phyloP scores from a whole-genome alignment of 2,329 filamentous ascomycete species.

The Aspergillus ibericus region DNA sequence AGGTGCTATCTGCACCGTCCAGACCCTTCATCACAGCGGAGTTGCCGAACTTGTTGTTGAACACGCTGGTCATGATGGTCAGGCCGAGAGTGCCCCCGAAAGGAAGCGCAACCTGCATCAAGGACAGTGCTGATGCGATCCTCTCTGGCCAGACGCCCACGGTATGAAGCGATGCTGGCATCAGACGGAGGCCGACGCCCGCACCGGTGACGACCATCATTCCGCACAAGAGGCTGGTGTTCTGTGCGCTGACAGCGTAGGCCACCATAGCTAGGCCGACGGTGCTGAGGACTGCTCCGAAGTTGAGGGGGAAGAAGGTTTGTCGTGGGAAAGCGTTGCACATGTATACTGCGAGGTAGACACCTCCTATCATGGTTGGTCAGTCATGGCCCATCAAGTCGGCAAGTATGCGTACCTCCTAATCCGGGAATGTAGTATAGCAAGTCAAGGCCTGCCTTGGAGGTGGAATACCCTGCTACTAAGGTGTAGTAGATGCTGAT shows the following conservation, averaged over 20 bases:
- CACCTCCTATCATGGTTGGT: constrained; percentile 44
- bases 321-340: constrained; percentile 63
- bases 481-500: constrained; percentile 67
- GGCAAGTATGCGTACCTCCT: constrained; percentile 45
- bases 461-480: constrained; percentile 55
- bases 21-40: constrained; percentile 30
- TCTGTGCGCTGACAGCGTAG: constrained; percentile 55
- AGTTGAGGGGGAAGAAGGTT: constrained; percentile 60
- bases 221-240: constrained; percentile 57
- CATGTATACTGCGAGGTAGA: constrained; percentile 58
- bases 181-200: constrained; percentile 65
- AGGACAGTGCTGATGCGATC: constrained; percentile 59
- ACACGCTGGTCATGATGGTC: constrained; percentile 68
- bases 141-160: constrained; percentile 61
- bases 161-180: constrained; percentile 63
- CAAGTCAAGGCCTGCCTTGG: constrained; percentile 57
- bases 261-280: constrained; percentile 60
- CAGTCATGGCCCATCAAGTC: background rate
- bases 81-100: constrained; percentile 66
- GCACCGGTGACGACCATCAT: constrained; percentile 66
- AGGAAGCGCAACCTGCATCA: constrained; percentile 60
- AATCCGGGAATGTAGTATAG: constrained; percentile 66
- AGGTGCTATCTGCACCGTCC: constrained; percentile 23
- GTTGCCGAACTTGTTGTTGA: constrained; percentile 58
- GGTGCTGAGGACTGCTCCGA: constrained; percentile 58